Base-by-base conservation (phyloP, 129 eudicot species). In the Ambrosia trifida region DNA sequence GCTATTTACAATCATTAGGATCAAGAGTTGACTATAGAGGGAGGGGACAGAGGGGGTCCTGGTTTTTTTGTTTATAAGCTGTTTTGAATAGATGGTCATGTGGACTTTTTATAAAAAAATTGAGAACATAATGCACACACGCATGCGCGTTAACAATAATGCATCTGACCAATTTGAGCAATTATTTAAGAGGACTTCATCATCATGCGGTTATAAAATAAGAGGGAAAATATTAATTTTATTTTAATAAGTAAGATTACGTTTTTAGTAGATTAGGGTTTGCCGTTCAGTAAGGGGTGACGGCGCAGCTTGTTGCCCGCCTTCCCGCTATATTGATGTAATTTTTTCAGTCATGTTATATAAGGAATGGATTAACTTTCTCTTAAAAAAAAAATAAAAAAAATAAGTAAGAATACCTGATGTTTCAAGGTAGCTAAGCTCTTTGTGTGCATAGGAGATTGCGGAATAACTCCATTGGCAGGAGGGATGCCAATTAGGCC, bases 371-470 rank as follows among this genome's bases (percentile, higher is more conserved):
- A n/a, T n/a, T n/a, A n/a, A n/a, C n/a, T n/a, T n/a, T n/a, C n/a
- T n/a, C n/a, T n/a, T n/a, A n/a, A n/a, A n/a, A n/a, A n/a, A n/a
- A n/a, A n/a, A n/a, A n/a, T n/a, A n/a, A n/a, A n/a, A n/a, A n/a
- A n/a, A 11, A 61, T 44, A 63, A 16, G 51, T 19, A 33, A 50
- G 6, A 58, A 28, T 84, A 93, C 98, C 92, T 89, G 98, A 81
- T 93, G 98, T 67, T 93, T 93, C 76, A 93, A 77, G 72, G 98
- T 93, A 64, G 98, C 98, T 81, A 93, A 82, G 80, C 96, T 89
- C 81, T 89, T 93, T 35, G 98, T 93, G 61, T 93, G 98, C 98
- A 93, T 93, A 8, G 98, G 98, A 73, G 98, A 93, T 81, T 93
- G 98, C 45, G 98, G 98, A 76, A 93, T 93, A 40, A 93, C 98